These are phyloP conservation scores for Nitzschia sp. DNA, from an alignment of 108 stramenopile species.

Conservation along the genomic window DNA sequence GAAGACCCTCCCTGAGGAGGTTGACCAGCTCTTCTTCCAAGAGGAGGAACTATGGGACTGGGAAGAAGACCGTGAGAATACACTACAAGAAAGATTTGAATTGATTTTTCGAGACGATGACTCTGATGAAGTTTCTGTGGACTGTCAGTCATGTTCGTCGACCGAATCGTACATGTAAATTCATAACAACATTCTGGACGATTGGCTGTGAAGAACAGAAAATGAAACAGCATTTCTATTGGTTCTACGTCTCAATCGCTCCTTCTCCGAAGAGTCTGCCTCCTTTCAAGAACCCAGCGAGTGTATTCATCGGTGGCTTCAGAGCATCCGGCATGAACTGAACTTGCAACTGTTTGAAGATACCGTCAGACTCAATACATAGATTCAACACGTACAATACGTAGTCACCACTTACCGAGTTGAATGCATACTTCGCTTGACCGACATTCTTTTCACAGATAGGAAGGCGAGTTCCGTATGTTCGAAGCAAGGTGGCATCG, in stretches of 20 bases:
- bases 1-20: constrained; percentile 1
- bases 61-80: constrained; percentile 14
- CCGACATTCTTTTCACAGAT: constrained; percentile 94
- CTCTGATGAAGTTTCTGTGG: not conserved
- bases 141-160: not conserved
- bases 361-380: too few relatives aligned
- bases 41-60: constrained; percentile 17
- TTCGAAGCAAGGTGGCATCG: constrained; percentile 73
- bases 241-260: constrained; percentile 25
- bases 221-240: too few relatives aligned
- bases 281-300: constrained; percentile 65
- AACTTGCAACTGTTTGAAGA: constrained; percentile 49
- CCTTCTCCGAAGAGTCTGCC: constrained; percentile 33
- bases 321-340: constrained; percentile 88
- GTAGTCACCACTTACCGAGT: constrained; percentile 35
- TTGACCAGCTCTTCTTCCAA: constrained; percentile 8
- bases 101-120: constrained; percentile 6
- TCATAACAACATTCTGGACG: not conserved
- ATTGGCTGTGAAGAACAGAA: not conserved
- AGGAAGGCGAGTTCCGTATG: constrained; percentile 82
- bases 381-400: too few relatives aligned
- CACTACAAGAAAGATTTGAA: constrained; percentile 14
- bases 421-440: constrained; percentile 86
- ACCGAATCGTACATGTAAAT: not conserved
- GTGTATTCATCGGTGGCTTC: constrained; percentile 68